Percentiles rank a stretch among this genome's conserved stretches.
Evolutionary conservation across 2,329 filamentous ascomycete species (phyloP).

Genomic region (Malbranchea cinnamomea): DNA sequence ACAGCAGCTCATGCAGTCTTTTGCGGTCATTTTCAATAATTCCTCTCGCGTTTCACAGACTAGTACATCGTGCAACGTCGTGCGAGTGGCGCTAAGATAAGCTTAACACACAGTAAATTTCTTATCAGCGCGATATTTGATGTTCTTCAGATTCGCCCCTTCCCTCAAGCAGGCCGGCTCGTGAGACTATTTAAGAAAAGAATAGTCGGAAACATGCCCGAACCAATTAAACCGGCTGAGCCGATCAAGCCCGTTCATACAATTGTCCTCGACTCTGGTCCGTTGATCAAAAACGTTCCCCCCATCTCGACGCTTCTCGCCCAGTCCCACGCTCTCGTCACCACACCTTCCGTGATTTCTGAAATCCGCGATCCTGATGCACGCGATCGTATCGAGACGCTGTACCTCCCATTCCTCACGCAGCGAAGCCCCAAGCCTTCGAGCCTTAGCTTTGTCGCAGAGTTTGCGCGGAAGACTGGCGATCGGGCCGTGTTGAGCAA

Average conservation of each 20-base stretch:
- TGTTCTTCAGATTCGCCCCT: neutral
- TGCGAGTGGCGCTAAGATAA: slow-evolving; percentile 21
- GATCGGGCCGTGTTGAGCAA: slow-evolving; percentile 77
- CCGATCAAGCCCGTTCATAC: slow-evolving; percentile 57
- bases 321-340: slow-evolving; percentile 63
- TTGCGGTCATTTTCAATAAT: too few relatives aligned
- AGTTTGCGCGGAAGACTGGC: slow-evolving; percentile 79
- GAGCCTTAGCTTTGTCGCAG: slow-evolving; percentile 64
- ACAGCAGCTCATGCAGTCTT: too few relatives aligned
- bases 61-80: neutral
- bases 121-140: neutral
- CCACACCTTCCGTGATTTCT: slow-evolving; percentile 67
- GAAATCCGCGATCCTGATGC: slow-evolving; percentile 81
- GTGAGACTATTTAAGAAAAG: neutral
- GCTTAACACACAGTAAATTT: slow-evolving; percentile 12
- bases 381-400: slow-evolving; percentile 64
- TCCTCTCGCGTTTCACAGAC: too few relatives aligned
- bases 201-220: slow-evolving; percentile 16
- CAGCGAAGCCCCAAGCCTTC: slow-evolving; percentile 58
- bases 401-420: slow-evolving; percentile 70
- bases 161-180: neutral
- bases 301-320: slow-evolving; percentile 66
- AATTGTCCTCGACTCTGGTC: slow-evolving; percentile 78
- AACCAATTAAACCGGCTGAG: slow-evolving; percentile 11
- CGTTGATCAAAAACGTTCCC: slow-evolving; percentile 86